Conservation (phyloP, 2,329 filamentous ascomycete species). For the Biscogniauxia sp. region DNA sequence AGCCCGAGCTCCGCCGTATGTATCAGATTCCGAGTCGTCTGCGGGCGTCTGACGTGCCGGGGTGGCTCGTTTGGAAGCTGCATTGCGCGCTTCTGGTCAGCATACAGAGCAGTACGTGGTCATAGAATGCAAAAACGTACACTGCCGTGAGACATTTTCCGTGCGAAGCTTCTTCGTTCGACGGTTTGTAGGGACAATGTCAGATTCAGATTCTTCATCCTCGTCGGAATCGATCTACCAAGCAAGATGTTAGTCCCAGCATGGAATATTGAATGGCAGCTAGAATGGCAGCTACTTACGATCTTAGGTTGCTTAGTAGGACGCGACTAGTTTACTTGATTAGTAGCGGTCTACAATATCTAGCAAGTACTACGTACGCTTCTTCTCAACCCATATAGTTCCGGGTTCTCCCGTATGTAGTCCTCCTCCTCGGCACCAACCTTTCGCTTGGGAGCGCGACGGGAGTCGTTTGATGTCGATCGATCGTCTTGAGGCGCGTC, state of each 20-base stretch:
- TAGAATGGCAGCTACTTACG: constrained; percentile 39
- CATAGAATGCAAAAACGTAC: constrained; percentile 45
- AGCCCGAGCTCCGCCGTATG: constrained; percentile 73
- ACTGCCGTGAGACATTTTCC: constrained; percentile 57
- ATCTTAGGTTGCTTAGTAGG: constrained; percentile 57
- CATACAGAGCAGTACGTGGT: background rate
- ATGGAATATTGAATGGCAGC: constrained; percentile 2
- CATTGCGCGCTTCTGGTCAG: constrained; percentile 12
- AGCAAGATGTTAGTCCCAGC: constrained; percentile 8
- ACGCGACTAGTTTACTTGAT: constrained; percentile 46
- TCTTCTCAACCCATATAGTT: constrained; percentile 88
- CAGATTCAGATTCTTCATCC: constrained; percentile 70
- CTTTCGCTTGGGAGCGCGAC: constrained; percentile 71
- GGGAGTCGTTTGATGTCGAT: constrained; percentile 70
- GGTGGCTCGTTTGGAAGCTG: constrained; percentile 61
- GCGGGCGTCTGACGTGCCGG: constrained; percentile 52
- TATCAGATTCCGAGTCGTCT: constrained; percentile 68
- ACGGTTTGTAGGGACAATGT: constrained; percentile 55
- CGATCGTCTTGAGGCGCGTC: constrained; percentile 50
- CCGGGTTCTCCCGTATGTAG: constrained; percentile 86
- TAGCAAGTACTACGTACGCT: constrained; percentile 62
- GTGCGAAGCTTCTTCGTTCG: constrained; percentile 70
- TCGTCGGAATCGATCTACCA: constrained; percentile 44
- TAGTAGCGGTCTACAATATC: constrained; percentile 25
- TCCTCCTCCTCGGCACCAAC: constrained; percentile 68